These are phyloP conservation scores for Salix suchowensis DNA, from an alignment of 345 rosid species.

Conservation along the genomic window DNA sequence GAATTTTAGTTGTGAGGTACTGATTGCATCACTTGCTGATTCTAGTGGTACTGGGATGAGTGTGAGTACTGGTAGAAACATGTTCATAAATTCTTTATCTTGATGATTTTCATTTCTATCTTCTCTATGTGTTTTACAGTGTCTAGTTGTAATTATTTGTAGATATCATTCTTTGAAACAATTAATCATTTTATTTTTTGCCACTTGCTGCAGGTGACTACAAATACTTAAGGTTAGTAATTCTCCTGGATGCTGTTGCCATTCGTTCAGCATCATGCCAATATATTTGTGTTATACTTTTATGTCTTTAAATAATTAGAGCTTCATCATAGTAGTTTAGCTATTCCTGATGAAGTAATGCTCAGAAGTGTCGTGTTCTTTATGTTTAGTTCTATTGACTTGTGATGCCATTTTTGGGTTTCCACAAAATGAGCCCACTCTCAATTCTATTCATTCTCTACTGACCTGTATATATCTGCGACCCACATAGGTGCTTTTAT, in stretches of 20 bases:
- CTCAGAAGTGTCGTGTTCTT: neutral
- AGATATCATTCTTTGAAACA: too few relatives aligned
- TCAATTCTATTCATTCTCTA: too few relatives aligned
- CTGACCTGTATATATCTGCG: too few relatives aligned
- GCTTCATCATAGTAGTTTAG: neutral
- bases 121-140: neutral
- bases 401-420: too few relatives aligned
- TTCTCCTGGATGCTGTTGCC: neutral
- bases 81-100: neutral
- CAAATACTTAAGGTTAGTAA: constrained; percentile 68
- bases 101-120: neutral
- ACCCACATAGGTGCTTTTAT: too few relatives aligned
- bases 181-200: constrained; percentile 5
- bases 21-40: too few relatives aligned
- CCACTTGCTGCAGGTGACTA: constrained; percentile 58
- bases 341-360: neutral
- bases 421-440: too few relatives aligned
- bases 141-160: too few relatives aligned
- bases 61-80: neutral
- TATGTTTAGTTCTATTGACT: too few relatives aligned
- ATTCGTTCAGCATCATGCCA: neutral
- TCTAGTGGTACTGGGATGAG: neutral
- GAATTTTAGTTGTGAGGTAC: too few relatives aligned
- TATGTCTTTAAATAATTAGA: neutral
- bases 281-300: neutral